Evolutionary conservation across 257 asterid genomes (phyloP).

Genomic region (Solanum microdontum): DNA sequence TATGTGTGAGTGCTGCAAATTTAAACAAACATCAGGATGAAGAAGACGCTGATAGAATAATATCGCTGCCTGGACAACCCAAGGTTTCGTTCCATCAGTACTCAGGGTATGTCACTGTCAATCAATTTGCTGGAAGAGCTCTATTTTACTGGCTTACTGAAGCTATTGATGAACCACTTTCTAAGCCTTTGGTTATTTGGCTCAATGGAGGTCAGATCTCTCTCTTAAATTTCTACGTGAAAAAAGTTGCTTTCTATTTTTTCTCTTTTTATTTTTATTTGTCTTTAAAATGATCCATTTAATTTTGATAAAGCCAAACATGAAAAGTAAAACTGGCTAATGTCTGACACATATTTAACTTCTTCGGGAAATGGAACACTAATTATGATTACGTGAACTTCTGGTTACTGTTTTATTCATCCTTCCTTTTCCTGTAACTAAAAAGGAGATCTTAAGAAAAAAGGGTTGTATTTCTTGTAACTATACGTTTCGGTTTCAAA

Average conservation of each 20-base stretch:
- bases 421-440: not conserved
- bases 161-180: conserved; percentile 33
- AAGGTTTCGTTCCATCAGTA: conserved; percentile 58
- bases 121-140: conserved; percentile 64
- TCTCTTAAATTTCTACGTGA: not conserved
- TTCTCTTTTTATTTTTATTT: too few species aligned
- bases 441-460: not conserved
- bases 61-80: conserved; percentile 82
- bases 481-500: not conserved
- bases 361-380: not conserved
- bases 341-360: not conserved
- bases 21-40: conserved; percentile 1
- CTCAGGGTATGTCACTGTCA: conserved; percentile 82
- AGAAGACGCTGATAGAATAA: conserved; percentile 64
- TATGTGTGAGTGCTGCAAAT: not conserved
- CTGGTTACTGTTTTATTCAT: not conserved
- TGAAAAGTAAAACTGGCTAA: too few species aligned
- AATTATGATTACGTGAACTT: not conserved
- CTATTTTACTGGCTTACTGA: conserved; percentile 90
- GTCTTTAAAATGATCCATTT: too few species aligned
- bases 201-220: conserved; percentile 73
- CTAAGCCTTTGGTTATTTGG: conserved; percentile 80
- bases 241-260: too few species aligned
- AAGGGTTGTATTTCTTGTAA: not conserved
- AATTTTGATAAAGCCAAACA: too few species aligned